Base-by-base conservation (phyloP, 495 filamentous ascomycete genomes). In the Parachaetomium inaequale region DNA sequence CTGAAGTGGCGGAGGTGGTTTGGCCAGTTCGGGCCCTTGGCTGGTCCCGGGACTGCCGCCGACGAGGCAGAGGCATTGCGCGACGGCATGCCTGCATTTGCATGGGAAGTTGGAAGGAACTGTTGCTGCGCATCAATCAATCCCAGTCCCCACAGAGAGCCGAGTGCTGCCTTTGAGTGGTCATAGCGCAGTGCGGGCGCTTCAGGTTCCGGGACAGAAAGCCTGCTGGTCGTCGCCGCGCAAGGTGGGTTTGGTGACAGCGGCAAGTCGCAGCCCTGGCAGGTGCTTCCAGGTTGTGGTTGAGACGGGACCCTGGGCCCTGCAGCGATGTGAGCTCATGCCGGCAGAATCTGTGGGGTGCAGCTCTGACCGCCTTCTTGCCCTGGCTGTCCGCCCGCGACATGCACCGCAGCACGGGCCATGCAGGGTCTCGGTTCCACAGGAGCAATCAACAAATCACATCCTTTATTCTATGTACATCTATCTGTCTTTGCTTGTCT, bases 1-100 rank as follows among this genome's bases (percentile, higher is more conserved):
- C 74, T 77, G 69, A 76, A 73, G 55, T 79, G 75, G 56, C 77
- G 75, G 59, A 80, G 68, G 65, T 79, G 76, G 59, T 70, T 70
- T 11, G 77, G 72, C 75, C 74, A 75, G 52, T 70, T 74, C 42
- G 73, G 63, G 23, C 71, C 66, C 68, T 69, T 78, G 26, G 47
- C 51, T 25, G 61, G 55, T 36, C 77, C 73, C 29, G 75, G 70
- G 66, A 63, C 68, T 55, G 72, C 70, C 49, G 73, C 68, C 31
- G 23, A 26, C 49, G 40, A 26, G 46, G 36, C 36, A 12, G 74
- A 72, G 61, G 70, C 68, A 73, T 75, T 76, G 62, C 76, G 78
- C 64, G 70, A 72, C 72, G 70, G 63, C 70, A 71, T 71, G 32
- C n/a, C 14, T 40, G 36, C 8, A 40, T 40, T 40, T 40, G 36